These are phyloP conservation scores for Trypanosoma melophagium DNA, from an alignment of 208 protist species.

Conservation along the genomic window DNA sequence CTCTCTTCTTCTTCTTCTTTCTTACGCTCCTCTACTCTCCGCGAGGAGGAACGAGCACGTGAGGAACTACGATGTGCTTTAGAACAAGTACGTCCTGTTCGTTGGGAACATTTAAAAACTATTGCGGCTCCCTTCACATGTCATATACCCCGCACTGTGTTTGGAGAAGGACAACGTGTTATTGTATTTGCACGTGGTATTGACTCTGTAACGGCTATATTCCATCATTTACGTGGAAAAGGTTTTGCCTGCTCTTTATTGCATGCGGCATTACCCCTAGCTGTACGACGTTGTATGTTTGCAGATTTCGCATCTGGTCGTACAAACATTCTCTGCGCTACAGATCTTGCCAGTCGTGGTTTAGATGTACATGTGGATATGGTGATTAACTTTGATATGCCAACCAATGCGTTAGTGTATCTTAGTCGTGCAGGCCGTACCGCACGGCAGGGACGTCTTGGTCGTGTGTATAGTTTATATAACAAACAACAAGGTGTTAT, in stretches of 20 bases:
- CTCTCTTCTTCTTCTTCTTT: too few relatives aligned
- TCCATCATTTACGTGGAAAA: constrained; percentile 57
- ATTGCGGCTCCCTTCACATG: constrained; percentile 76
- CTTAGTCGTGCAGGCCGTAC: constrained; percentile 71
- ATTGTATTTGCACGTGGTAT: constrained; percentile 76
- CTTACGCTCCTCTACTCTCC: too few relatives aligned
- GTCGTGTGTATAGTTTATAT: constrained; percentile 71
- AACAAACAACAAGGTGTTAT: constrained; percentile 78
- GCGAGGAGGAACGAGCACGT: neutral
- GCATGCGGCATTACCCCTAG: constrained; percentile 63
- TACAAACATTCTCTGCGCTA: constrained; percentile 89
- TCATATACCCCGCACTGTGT: constrained; percentile 58
- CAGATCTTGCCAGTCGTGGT: constrained; percentile 85
- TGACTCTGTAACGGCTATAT: constrained; percentile 74
- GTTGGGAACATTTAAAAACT: constrained; percentile 74
- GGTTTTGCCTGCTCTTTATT: constrained; percentile 72
- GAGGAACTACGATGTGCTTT: constrained; percentile 34
- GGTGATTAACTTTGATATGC: constrained; percentile 88
- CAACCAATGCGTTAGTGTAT: constrained; percentile 77
- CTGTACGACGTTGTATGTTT: constrained; percentile 65
- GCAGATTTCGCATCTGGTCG: constrained; percentile 70
- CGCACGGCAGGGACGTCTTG: constrained; percentile 71
- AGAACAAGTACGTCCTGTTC: constrained; percentile 61
- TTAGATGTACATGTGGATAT: constrained; percentile 84
- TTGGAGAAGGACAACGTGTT: constrained; percentile 52